These are phyloP conservation scores for Gossypium schwendimanii DNA, from an alignment of 441 rosid genomes.

Conservation along the genomic window DNA sequence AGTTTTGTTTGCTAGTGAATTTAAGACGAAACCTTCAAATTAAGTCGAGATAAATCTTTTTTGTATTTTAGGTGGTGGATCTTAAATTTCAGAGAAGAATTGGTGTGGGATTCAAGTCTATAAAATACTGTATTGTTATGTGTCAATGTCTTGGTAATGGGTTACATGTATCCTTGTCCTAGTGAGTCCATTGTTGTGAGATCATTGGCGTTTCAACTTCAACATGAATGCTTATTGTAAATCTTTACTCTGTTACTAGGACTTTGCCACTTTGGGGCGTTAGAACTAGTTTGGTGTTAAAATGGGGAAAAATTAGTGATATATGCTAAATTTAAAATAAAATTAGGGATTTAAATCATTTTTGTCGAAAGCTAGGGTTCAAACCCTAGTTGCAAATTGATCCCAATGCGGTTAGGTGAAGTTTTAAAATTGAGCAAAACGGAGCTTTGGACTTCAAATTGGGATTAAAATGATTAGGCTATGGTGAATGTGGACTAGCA, in stretches of 20 bases:
- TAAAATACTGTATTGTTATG: background rate
- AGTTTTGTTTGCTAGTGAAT: background rate
- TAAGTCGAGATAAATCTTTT: background rate
- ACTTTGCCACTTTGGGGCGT: background rate
- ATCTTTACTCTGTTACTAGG: background rate
- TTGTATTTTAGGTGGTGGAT: background rate
- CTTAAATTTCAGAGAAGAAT: background rate
- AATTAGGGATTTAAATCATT: background rate
- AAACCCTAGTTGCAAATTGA: too few species aligned
- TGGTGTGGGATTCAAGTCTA: background rate
- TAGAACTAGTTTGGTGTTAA: background rate
- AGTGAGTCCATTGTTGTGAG: background rate
- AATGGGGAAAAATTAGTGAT: background rate
- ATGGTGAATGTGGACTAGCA: too few species aligned
- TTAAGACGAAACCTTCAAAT: background rate
- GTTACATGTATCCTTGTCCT: background rate
- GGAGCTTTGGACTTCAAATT: too few species aligned
- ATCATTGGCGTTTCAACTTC: background rate
- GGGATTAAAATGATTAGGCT: too few species aligned
- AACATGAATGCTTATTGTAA: background rate
- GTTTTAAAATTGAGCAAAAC: too few species aligned
- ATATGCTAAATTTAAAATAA: background rate
- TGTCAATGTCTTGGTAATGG: background rate
- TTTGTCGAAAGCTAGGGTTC: background rate
- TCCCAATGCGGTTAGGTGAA: too few species aligned